These are phyloP conservation scores for Phytophthora uliginosa DNA, from an alignment of 352 stramenopile species.

Conservation along the genomic window DNA sequence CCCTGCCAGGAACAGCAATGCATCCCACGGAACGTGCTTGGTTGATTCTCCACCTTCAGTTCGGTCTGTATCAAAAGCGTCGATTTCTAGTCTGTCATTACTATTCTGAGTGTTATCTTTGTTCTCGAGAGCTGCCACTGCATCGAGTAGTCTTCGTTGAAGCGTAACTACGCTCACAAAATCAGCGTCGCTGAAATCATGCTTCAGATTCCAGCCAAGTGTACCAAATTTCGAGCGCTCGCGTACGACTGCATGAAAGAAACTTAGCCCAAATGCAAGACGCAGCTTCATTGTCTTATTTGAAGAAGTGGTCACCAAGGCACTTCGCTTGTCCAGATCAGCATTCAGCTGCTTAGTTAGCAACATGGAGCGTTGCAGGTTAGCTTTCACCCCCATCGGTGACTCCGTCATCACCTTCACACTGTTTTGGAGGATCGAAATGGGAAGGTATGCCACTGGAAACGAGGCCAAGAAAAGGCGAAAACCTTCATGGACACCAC, in stretches of 20 bases:
- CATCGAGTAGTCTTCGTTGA: slow-evolving; percentile 58
- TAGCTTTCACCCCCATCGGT: slow-evolving; percentile 77
- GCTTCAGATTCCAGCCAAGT: slow-evolving; percentile 81
- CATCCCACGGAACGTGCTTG: slow-evolving; percentile 73
- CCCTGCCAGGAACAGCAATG: slow-evolving; percentile 78
- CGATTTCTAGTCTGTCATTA: not conserved
- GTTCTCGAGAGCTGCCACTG: not conserved
- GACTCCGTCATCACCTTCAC: slow-evolving; percentile 88
- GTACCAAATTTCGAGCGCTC: slow-evolving; percentile 82
- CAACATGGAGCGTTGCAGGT: slow-evolving; percentile 74
- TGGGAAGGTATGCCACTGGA: slow-evolving; percentile 74
- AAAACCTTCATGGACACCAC: slow-evolving; percentile 65
- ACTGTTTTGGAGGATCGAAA: slow-evolving; percentile 76
- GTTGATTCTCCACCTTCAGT: not conserved
- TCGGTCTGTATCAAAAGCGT: not conserved
- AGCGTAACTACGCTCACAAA: slow-evolving; percentile 78
- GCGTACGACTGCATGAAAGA: slow-evolving; percentile 85
- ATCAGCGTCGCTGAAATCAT: slow-evolving; percentile 86
- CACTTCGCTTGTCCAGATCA: not conserved
- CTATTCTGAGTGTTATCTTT: not conserved
- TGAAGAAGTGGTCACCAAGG: not conserved
- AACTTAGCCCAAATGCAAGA: slow-evolving; percentile 76
- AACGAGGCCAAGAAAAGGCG: slow-evolving; percentile 79
- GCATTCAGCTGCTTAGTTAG: slow-evolving; percentile 35
- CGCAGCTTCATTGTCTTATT: slow-evolving; percentile 49